Evolutionary conservation across 352 stramenopile species (phyloP).

Genomic region (Phytophthora litchii): DNA sequence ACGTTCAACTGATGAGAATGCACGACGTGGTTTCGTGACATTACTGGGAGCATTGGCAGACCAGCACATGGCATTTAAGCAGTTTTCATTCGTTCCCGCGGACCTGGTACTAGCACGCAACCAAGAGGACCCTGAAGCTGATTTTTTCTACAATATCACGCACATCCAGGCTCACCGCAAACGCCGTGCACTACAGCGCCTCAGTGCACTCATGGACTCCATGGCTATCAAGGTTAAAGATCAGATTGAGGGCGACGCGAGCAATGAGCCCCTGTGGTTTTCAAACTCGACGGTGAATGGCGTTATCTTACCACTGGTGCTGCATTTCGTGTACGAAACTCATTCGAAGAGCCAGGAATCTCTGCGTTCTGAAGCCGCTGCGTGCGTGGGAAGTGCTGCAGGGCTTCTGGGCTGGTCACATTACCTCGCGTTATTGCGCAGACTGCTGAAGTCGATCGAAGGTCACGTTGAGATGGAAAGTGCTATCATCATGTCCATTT

Average conservation of each 20-base stretch:
- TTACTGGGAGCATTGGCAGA: slow-evolving; percentile 80
- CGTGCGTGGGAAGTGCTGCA: slow-evolving; percentile 90
- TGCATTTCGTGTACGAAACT: slow-evolving; percentile 96
- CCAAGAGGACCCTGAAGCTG: slow-evolving; percentile 91
- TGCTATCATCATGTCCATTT: slow-evolving; percentile 91
- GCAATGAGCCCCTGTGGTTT: slow-evolving; percentile 47
- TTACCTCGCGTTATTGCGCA: slow-evolving; percentile 93
- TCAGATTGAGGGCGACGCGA: slow-evolving; percentile 24
- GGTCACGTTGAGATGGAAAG: slow-evolving; percentile 93
- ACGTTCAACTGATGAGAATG: slow-evolving; percentile 73
- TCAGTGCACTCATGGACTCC: slow-evolving; percentile 87
- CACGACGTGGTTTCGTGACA: slow-evolving; percentile 85
- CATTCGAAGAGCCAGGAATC: slow-evolving; percentile 93
- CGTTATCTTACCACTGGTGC: slow-evolving; percentile 94
- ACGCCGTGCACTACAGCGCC: slow-evolving; percentile 89
- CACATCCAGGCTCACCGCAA: slow-evolving; percentile 98
- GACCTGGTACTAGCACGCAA: slow-evolving; percentile 78
- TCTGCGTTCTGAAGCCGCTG: slow-evolving; percentile 93
- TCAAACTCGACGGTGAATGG: slow-evolving; percentile 92
- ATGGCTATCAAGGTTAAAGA: slow-evolving; percentile 56
- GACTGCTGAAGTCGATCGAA: slow-evolving; percentile 92
- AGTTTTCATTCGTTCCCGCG: slow-evolving; percentile 65
- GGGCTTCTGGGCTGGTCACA: slow-evolving; percentile 96
- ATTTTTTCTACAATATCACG: slow-evolving; percentile 99
- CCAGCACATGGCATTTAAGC: slow-evolving; percentile 36